Evolutionary conservation across 345 rosid genomes (phyloP), one percentile per base, ranked within the genome.

Genomic region (Aegle marmelos): DNA sequence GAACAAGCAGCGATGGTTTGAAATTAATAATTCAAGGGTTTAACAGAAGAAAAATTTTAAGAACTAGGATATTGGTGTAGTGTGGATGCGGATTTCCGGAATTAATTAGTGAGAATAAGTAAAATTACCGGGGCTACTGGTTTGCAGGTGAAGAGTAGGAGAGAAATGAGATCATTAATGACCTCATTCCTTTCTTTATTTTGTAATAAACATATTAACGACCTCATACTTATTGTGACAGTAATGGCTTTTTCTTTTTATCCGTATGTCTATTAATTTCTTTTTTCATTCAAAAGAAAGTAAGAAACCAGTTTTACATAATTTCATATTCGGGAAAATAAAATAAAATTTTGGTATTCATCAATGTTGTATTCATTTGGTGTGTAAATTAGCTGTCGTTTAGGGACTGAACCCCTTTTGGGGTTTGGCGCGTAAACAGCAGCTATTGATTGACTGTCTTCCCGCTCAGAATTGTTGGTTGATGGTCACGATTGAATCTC

Each of bases 91-190:
- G 21, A 50, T 53, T 53, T 14, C 14, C 57, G 56, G 27, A 45
- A 68, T 31, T 34, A 48, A 34, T 13, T 36, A 24, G 36, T 57
- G 61, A 33, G 4, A 22, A 62, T 37, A 41, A 36, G 24, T 39
- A 57, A 31, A 62, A 72, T 81, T 72, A 58, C 82, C 37, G 58
- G 33, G 50, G 66, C 81, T 13, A 21, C 64, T 48, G 25, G 16
- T 67, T 62, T 28, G 30, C 8, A 9, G 56, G 4, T 31, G 65
- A 14, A 1, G 53, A 27, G 8, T 41, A 30, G 17, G 19, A 33
- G 25, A 6, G 2, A 67, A 6, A 58, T 59, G 68, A 34, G 25
- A 50, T 82, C 77, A 71, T 6, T 48, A 59, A 3, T 58, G 66
- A 79, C 68, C 34, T 27, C 70, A 82, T 10, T 1, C 25, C 19